Evolutionary conservation across 352 stramenopile species (phyloP).

Genomic region (Phytophthora palmivora): DNA sequence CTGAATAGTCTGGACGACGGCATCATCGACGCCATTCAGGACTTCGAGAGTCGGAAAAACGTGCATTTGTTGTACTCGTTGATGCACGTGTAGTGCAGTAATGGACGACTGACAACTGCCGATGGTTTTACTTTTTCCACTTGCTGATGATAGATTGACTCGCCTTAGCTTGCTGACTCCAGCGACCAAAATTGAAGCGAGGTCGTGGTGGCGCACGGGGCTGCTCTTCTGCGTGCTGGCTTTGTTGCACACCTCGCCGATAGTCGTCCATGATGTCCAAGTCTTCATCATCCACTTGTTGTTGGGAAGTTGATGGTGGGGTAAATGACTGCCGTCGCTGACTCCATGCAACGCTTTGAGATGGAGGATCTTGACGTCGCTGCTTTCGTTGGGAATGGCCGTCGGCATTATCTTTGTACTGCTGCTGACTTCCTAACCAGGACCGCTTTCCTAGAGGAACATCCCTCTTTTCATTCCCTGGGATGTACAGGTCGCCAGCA

Average conservation of each 20-base stretch:
- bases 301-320: constrained; percentile 6
- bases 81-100: constrained; percentile 52
- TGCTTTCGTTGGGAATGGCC: constrained; percentile 19
- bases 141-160: constrained; percentile 47
- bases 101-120: background rate
- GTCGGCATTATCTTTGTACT: background rate
- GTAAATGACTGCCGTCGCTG: constrained; percentile 10
- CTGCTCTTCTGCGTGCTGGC: constrained; percentile 21
- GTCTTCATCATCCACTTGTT: constrained; percentile 24
- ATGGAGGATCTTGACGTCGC: constrained; percentile 11
- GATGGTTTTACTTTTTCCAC: constrained; percentile 41
- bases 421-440: constrained; percentile 14
- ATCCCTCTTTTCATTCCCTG: constrained; percentile 10
- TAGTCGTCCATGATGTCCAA: constrained; percentile 38
- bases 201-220: background rate
- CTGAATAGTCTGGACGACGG: constrained; percentile 53
- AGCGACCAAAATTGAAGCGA: constrained; percentile 44
- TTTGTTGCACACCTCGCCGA: constrained; percentile 16
- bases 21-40: constrained; percentile 60
- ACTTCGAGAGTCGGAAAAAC: constrained; percentile 67
- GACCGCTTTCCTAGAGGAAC: constrained; percentile 13
- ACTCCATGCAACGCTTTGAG: constrained; percentile 19
- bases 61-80: constrained; percentile 73
- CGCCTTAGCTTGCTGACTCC: constrained; percentile 41
- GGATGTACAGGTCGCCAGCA: constrained; percentile 20